Percentiles rank a stretch among this genome's conserved stretches.
phyloP scores from a whole-genome alignment of 116 monocot genomes.

The Zostera marina region DNA sequence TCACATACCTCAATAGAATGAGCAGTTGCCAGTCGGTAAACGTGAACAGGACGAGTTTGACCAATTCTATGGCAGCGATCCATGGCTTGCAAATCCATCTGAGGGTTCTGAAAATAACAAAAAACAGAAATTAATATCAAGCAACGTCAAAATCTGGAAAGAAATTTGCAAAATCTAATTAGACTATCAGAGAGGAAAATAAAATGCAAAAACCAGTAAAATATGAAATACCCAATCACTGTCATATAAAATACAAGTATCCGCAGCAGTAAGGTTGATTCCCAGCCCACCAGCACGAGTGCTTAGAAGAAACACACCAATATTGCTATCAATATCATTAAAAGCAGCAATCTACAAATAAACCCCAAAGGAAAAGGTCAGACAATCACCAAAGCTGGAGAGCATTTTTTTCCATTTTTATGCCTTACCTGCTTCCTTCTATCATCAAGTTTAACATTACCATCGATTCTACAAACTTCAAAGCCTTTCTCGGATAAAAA shows the following conservation, averaged over 20 bases:
- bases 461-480: constrained; percentile 80
- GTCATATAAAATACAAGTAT: constrained; percentile 94
- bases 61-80: constrained; percentile 99
- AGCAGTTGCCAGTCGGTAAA: constrained; percentile 77
- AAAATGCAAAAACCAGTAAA: not conserved
- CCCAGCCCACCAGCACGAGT: constrained; percentile 94
- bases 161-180: not conserved
- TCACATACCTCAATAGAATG: constrained; percentile 80
- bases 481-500: constrained; percentile 52
- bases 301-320: constrained; percentile 68
- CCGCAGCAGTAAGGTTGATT: constrained; percentile 92
- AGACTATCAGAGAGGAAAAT: not conserved
- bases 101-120: constrained; percentile 58
- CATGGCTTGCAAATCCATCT: constrained; percentile 98
- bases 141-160: not conserved
- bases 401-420: not conserved
- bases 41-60: constrained; percentile 78
- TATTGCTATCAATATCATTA: constrained; percentile 52
- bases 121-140: not conserved
- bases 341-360: constrained; percentile 63
- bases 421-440: constrained; percentile 43
- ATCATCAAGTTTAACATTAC: constrained; percentile 56
- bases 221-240: constrained; percentile 72
- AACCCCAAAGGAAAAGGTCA: not conserved
- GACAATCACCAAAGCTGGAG: not conserved